These are phyloP conservation scores for Coemansia sp. DNA, from an alignment of 192 early-diverging fungal genomes.

Conservation along the genomic window DNA sequence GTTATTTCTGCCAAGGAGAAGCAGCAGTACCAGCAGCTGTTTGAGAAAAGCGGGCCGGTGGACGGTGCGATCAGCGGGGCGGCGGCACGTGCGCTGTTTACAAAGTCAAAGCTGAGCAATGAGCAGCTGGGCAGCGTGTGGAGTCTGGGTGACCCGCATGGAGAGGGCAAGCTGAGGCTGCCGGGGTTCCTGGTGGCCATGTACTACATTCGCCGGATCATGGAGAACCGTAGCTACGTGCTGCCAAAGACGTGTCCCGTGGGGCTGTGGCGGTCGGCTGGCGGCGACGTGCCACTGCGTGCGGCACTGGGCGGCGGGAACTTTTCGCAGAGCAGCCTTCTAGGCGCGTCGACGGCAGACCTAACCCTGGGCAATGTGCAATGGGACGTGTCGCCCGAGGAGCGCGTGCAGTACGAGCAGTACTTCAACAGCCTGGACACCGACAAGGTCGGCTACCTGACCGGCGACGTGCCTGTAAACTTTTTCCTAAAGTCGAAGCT, in stretches of 20 bases:
- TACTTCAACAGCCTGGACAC: conserved; percentile 78
- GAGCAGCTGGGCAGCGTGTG: conserved; percentile 82
- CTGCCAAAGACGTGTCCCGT: conserved; percentile 72
- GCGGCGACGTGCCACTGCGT: conserved; percentile 46
- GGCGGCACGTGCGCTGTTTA: conserved; percentile 69
- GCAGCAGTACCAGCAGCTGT: conserved; percentile 62
- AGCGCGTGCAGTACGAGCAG: conserved; percentile 68
- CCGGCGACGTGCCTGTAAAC: conserved; percentile 68
- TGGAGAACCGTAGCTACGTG: conserved; percentile 64
- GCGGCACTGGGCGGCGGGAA: conserved; percentile 11
- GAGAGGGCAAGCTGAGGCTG: conserved; percentile 67
- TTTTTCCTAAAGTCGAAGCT: conserved; percentile 83
- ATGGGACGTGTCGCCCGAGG: conserved; percentile 77
- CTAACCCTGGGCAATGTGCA: conserved; percentile 17
- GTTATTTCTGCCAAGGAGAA: conserved; percentile 50
- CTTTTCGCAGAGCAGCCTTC: conserved; percentile 32
- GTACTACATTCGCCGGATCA: conserved; percentile 79
- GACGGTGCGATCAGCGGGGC: conserved; percentile 64
- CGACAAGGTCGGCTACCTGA: conserved; percentile 58
- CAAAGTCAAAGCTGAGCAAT: conserved; percentile 74
- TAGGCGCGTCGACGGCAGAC: conserved; percentile 28
- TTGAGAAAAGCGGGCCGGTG: conserved; percentile 56
- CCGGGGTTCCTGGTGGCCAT: conserved; percentile 89
- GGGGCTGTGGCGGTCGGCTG: conserved; percentile 55
- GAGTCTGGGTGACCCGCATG: conserved; percentile 75